Conservation (phyloP, 2,329 filamentous ascomycete species). For the Mollisia scopiformis region DNA sequence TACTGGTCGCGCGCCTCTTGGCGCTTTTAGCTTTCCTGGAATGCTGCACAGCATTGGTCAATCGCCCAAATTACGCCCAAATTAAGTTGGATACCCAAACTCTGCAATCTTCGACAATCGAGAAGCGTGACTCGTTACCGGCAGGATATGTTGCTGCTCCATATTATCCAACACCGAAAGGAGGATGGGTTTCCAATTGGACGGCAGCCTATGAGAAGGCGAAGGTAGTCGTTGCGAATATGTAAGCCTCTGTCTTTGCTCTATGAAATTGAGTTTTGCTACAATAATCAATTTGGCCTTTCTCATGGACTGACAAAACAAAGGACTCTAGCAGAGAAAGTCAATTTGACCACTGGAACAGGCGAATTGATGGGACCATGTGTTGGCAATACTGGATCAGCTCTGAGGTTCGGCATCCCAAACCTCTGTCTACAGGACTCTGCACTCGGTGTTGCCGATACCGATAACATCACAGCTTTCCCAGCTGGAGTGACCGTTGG, state of each 20-base stretch:
- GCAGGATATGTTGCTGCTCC: constrained; percentile 29
- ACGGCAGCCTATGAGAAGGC: constrained; percentile 71
- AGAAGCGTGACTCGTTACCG: constrained; percentile 28
- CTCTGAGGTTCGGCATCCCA: constrained; percentile 70
- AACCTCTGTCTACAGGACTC: constrained; percentile 74
- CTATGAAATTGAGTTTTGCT: background rate
- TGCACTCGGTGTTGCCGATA: constrained; percentile 71
- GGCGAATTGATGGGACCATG: constrained; percentile 74
- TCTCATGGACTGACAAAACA: no score
- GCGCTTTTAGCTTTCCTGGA: constrained; percentile 4
- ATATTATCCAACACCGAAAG: constrained; percentile 42
- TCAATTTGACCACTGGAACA: constrained; percentile 73
- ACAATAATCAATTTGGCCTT: background rate
- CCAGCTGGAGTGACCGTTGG: constrained; percentile 78
- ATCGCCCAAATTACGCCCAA: constrained; percentile 18
- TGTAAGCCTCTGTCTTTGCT: constrained; percentile 44
- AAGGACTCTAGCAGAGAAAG: constrained; percentile 75
- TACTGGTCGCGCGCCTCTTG: background rate
- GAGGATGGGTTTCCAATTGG: constrained; percentile 64
- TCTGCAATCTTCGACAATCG: constrained; percentile 3
- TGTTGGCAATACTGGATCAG: constrained; percentile 77
- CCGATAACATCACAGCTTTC: constrained; percentile 76
- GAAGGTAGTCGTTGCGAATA: constrained; percentile 66
- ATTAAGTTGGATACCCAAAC: constrained; percentile 6
- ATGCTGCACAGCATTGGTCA: constrained; percentile 1